Conservation (phyloP, 495 filamentous ascomycete genomes). For the Aeminium ludgeri region DNA sequence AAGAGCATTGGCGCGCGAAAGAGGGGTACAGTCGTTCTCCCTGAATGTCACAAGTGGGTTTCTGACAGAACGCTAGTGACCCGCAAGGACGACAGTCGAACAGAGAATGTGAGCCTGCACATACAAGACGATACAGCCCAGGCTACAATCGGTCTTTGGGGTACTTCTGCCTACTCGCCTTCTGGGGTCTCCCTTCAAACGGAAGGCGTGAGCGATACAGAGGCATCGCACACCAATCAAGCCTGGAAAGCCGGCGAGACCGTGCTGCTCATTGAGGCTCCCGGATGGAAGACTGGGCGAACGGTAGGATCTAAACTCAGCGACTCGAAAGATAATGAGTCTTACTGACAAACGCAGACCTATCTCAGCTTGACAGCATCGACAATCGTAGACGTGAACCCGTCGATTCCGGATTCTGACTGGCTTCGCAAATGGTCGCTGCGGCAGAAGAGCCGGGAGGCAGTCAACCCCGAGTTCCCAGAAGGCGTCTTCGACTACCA, state of each 20-base stretch:
- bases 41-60: background rate
- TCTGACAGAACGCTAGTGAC: slow-evolving; percentile 20
- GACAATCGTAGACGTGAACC: slow-evolving; percentile 42
- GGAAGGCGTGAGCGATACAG: slow-evolving; percentile 29
- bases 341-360: slow-evolving; percentile 8
- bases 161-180: slow-evolving; percentile 31
- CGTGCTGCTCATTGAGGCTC: slow-evolving; percentile 29
- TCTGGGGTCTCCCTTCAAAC: background rate
- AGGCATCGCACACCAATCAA: background rate
- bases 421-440: slow-evolving; percentile 39
- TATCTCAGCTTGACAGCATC: slow-evolving; percentile 29
- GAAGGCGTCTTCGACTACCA: slow-evolving; percentile 36
- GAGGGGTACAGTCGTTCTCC: slow-evolving; percentile 15
- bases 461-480: slow-evolving; percentile 36
- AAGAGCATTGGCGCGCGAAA: slow-evolving; percentile 37
- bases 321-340: no score
- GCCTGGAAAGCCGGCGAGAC: slow-evolving; percentile 15
- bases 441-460: slow-evolving; percentile 35
- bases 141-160: slow-evolving; percentile 38
- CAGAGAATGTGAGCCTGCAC: slow-evolving; percentile 33
- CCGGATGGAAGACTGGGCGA: slow-evolving; percentile 27
- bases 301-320: background rate
- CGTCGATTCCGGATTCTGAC: slow-evolving; percentile 36
- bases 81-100: slow-evolving; percentile 28
- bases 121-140: slow-evolving; percentile 45